Conservation (phyloP, 2,329 filamentous ascomycete species). For the Aaosphaeria arxii region DNA sequence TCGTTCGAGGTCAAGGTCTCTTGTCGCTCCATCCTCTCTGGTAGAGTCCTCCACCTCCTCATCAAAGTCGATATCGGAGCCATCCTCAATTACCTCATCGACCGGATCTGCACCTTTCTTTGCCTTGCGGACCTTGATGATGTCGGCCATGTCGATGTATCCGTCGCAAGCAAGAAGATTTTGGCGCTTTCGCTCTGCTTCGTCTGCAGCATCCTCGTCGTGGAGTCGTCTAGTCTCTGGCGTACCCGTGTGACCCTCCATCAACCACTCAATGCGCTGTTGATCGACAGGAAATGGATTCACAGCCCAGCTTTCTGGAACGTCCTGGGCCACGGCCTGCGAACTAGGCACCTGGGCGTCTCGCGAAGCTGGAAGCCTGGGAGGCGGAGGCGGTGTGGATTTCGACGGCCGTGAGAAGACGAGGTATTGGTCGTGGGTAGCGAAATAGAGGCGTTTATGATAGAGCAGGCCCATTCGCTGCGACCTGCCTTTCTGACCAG, state of each 20-base stretch:
- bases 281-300: constrained; percentile 59
- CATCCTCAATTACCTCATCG: constrained; percentile 51
- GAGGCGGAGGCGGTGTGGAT: constrained; percentile 56
- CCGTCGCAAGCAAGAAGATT: constrained; percentile 61
- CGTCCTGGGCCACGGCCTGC: constrained; percentile 53
- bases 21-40: constrained; percentile 53
- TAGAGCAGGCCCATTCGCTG: constrained; percentile 59
- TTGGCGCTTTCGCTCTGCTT: constrained; percentile 56
- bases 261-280: constrained; percentile 56
- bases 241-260: constrained; percentile 39
- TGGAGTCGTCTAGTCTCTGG: constrained; percentile 46
- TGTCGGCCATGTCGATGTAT: constrained; percentile 60
- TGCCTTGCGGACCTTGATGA: constrained; percentile 57
- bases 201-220: constrained; percentile 59
- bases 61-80: constrained; percentile 56
- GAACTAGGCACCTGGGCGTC: constrained; percentile 51
- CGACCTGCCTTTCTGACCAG: constrained; percentile 59
- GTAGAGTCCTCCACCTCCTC: constrained; percentile 45
- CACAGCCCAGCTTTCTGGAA: constrained; percentile 60
- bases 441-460: constrained; percentile 65
- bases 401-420: constrained; percentile 61
- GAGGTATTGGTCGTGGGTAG: constrained; percentile 61
- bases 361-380: constrained; percentile 46
- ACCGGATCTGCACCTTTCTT: constrained; percentile 50
- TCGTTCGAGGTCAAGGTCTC: constrained; percentile 54